Base-by-base conservation (phyloP, 75 land plant species). In the Cunninghamia lanceolata region DNA sequence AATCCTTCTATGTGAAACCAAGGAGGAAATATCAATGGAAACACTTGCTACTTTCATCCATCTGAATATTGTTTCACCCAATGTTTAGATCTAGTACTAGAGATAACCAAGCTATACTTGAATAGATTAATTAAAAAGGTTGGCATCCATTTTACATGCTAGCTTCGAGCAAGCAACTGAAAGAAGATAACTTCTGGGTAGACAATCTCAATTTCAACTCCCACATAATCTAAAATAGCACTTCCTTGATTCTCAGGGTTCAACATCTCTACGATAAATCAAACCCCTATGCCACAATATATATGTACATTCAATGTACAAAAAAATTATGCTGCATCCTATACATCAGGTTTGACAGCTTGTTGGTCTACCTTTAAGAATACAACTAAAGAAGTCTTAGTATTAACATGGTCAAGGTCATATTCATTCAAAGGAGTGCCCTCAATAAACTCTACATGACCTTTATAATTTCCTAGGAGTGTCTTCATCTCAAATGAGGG, bases 401-500 rank as follows among this genome's bases (percentile, higher is more conserved):
- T 90, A 87, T 90, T 85, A 43, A 91, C 90, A 82, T 90, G 90
- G 36, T 89, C 88, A 46, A 91, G 86, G 82, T 91, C 90, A 54
- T 86, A 87, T 25, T 91, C 88, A 82, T 87, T 91, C 63, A 91
- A 66, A 50, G 92, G 92, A 35, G 92, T 91, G 17, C 92, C 92
- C 83, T 91, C 90, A 70, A 91, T 91, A 75, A 91, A 91, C 83
- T 91, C 90, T 66, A 89, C 90, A 34, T 82, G 83, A 38, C 87
- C 90, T 87, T 86, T 85, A 85, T 91, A 91, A 43, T 89, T 47
- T 82, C 84, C 87, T 47, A 91, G 74, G 52, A 91, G 87, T 25
- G 85, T 85, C 86, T 91, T 91, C 82, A 91, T 83, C 59, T 89
- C 92, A 83, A 88, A 91, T 80, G 92, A 89, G 56, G 92, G 90